phyloP scores from a whole-genome alignment of 306 rosid species.

The Cucurbita pepo region DNA sequence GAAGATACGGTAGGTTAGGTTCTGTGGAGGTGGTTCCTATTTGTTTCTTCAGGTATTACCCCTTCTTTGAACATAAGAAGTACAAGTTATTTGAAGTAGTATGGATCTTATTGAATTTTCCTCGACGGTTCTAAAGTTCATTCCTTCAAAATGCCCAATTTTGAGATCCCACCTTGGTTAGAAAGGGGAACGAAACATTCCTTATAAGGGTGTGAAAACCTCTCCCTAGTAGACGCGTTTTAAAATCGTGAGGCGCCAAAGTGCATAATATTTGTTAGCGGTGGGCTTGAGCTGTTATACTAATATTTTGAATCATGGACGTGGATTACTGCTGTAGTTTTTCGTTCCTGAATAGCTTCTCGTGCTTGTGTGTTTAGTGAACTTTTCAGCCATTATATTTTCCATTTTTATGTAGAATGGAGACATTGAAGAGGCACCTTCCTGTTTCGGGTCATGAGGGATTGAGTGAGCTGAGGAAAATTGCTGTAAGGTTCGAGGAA shows the following conservation, averaged over 20 bases:
- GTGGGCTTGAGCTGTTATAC: no score
- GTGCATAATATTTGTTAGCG: no score
- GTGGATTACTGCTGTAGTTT: neutral
- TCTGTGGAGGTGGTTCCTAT: neutral
- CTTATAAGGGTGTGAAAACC: no score
- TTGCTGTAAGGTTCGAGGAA: slow-evolving; percentile 77
- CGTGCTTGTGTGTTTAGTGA: neutral
- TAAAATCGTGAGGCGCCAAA: no score
- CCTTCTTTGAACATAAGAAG: neutral
- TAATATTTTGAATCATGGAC: neutral
- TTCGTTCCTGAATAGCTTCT: neutral
- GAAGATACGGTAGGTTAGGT: neutral
- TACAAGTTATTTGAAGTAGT: neutral
- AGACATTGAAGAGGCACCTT: slow-evolving; percentile 49
- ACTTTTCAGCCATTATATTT: neutral
- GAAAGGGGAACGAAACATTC: no score
- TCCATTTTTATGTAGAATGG: slow-evolving; percentile 32
- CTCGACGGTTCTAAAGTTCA: neutral
- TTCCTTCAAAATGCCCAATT: neutral
- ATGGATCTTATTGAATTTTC: neutral
- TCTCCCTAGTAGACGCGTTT: no score
- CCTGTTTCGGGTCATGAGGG: slow-evolving; percentile 52
- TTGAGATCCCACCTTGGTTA: no score
- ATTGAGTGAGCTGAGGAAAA: slow-evolving; percentile 36
- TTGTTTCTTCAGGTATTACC: neutral